These are phyloP conservation scores for Camelina hispida DNA, from an alignment of 345 rosid species.

Conservation along the genomic window DNA sequence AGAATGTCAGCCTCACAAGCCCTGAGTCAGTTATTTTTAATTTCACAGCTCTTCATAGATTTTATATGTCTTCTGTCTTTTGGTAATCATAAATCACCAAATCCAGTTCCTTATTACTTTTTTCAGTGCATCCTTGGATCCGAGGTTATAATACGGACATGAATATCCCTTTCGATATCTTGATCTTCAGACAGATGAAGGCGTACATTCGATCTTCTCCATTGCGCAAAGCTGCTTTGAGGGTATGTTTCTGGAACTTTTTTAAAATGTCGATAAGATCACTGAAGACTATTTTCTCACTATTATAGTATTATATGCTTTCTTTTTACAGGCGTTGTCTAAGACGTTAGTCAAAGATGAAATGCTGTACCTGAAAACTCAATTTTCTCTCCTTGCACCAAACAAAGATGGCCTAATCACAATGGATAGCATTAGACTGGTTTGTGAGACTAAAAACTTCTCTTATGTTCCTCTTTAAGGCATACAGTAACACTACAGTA, in stretches of 20 bases:
- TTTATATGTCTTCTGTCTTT: conserved; percentile 18
- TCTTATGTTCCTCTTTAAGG: background rate
- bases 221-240: conserved; percentile 85
- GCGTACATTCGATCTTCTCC: conserved; percentile 78
- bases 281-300: background rate
- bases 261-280: background rate
- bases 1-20: conserved; percentile 96
- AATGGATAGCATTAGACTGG: conserved; percentile 70
- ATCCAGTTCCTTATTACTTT: conserved; percentile 6
- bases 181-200: conserved; percentile 70
- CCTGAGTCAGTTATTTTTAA: conserved; percentile 59
- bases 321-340: conserved; percentile 67
- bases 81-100: conserved; percentile 32
- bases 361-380: conserved; percentile 64
- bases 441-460: conserved; percentile 36
- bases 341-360: conserved; percentile 72
- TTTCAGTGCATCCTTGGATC: conserved; percentile 94
- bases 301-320: background rate
- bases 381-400: conserved; percentile 76
- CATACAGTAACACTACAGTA: background rate
- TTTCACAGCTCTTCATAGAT: conserved; percentile 35
- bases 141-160: conserved; percentile 47
- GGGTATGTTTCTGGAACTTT: conserved; percentile 52
- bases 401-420: conserved; percentile 63
- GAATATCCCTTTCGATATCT: conserved; percentile 73